phyloP scores from a whole-genome alignment of 1,284 basidiomycete species.

The Tylopilus sp. region DNA sequence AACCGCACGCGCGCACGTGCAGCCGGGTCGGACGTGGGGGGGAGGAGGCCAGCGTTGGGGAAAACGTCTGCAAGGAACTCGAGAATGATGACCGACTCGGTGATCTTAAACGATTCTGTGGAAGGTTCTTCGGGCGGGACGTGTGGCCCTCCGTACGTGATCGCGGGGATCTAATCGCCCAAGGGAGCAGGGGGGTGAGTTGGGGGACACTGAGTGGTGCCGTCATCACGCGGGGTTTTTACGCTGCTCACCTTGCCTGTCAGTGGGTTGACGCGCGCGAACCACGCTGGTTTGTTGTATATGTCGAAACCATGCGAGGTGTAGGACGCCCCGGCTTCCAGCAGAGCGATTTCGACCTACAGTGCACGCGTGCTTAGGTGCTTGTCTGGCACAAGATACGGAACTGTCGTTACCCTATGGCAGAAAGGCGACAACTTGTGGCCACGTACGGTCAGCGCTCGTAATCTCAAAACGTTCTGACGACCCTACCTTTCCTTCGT shows the following conservation, averaged over 20 bases:
- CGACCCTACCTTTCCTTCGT: background rate
- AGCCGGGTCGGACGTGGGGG: conserved; percentile 45
- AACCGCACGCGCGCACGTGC: conserved; percentile 54
- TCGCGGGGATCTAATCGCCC: conserved; percentile 44
- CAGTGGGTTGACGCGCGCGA: conserved; percentile 7
- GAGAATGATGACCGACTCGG: conserved; percentile 59
- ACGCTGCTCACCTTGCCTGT: conserved; percentile 14
- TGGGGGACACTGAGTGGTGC: too few species aligned
- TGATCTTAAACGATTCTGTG: conserved; percentile 53
- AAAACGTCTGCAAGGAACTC: conserved; percentile 61
- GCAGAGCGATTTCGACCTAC: conserved; percentile 20
- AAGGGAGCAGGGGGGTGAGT: too few species aligned
- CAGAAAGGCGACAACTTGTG: conserved; percentile 5
- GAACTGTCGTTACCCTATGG: conserved; percentile 6
- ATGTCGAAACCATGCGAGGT: conserved; percentile 7
- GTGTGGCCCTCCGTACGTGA: conserved; percentile 57
- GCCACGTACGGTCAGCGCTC: background rate
- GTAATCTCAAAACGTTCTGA: background rate
- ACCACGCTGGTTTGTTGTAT: conserved; percentile 18
- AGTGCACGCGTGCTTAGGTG: background rate
- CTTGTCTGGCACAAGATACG: background rate
- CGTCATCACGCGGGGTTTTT: too few species aligned
- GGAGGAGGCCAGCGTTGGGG: conserved; percentile 45
- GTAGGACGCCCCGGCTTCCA: conserved; percentile 13
- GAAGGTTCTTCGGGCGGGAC: conserved; percentile 49